Conservation (phyloP, 139 green algal genomes). For the Yamagishiella unicocca region DNA sequence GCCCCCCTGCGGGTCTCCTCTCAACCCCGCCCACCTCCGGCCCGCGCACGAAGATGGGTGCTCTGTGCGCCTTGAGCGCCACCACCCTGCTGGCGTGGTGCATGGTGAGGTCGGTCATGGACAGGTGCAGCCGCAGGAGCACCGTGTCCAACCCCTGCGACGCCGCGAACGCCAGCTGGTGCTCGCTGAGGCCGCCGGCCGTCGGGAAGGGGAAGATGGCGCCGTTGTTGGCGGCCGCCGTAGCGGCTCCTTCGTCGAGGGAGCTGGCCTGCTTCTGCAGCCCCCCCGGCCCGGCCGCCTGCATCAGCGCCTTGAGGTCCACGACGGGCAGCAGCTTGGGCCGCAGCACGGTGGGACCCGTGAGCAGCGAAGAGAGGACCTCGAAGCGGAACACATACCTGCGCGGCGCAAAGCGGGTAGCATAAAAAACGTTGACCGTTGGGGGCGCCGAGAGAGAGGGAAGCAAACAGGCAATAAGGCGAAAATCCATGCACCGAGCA, state of each 20-base stretch:
- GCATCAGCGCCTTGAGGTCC: not conserved
- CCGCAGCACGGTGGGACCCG: constrained; percentile 38
- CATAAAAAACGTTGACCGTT: too few species aligned
- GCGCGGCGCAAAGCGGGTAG: too few species aligned
- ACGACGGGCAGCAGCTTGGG: constrained; percentile 26
- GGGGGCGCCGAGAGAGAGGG: too few species aligned
- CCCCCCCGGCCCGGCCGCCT: too few species aligned
- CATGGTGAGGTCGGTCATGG: constrained; percentile 44
- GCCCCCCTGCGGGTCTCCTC: not conserved
- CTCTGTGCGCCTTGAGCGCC: constrained; percentile 7
- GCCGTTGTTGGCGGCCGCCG: not conserved
- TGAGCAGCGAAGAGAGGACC: constrained; percentile 29
- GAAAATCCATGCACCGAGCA: too few species aligned
- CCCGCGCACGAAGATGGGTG: not conserved
- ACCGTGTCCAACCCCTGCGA: constrained; percentile 32
- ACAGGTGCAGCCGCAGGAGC: constrained; percentile 39
- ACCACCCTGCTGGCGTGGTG: constrained; percentile 40
- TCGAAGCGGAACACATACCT: constrained; percentile 44
- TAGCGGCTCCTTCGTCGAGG: too few species aligned
- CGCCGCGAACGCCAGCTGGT: constrained; percentile 15
- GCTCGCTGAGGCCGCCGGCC: not conserved
- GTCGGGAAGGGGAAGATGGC: constrained; percentile 15
- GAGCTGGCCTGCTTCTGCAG: too few species aligned
- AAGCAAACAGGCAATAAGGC: too few species aligned
- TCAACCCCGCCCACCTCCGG: not conserved